Percentiles rank a stretch among this genome's conserved stretches.
These are phyloP conservation scores for Colletotrichum shisoi DNA, from an alignment of 2,329 filamentous ascomycete genomes.

Conservation along the genomic window DNA sequence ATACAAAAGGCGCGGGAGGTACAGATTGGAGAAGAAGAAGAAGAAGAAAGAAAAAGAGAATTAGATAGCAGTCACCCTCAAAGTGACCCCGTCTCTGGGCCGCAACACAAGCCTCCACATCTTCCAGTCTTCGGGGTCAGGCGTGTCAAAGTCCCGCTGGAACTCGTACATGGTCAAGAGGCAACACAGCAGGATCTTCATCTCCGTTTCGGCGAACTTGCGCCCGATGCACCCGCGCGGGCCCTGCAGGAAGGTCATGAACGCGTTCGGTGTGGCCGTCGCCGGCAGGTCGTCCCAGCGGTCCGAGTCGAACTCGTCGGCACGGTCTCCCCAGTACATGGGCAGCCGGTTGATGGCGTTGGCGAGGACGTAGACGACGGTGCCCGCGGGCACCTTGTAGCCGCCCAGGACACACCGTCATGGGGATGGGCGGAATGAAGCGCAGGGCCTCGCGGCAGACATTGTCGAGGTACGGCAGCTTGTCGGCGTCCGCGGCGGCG, in stretches of 20 bases:
- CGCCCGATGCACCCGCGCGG: constrained; percentile 46
- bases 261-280: constrained; percentile 49
- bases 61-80: constrained; percentile 46
- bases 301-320: constrained; percentile 53
- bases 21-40: too few species aligned
- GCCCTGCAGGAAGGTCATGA: constrained; percentile 48
- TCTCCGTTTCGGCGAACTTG: constrained; percentile 47
- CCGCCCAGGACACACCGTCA: constrained; percentile 54
- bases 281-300: constrained; percentile 52
- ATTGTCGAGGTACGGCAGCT: constrained; percentile 55
- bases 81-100: constrained; percentile 53
- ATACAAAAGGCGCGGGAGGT: too few species aligned
- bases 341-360: constrained; percentile 53
- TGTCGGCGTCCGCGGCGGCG: constrained; percentile 49
- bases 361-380: constrained; percentile 54
- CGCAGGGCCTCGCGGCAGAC: constrained; percentile 57
- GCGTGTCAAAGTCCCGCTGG: constrained; percentile 47
- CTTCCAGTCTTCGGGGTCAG: constrained; percentile 56
- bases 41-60: too few species aligned
- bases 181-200: constrained; percentile 48
- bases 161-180: constrained; percentile 48
- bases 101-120: constrained; percentile 58
- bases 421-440: constrained; percentile 55
- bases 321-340: constrained; percentile 52
- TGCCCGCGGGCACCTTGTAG: constrained; percentile 53